Evolutionary conservation across 495 filamentous ascomycete genomes (phyloP).

Genomic region (Evansstolkia leycettana): DNA sequence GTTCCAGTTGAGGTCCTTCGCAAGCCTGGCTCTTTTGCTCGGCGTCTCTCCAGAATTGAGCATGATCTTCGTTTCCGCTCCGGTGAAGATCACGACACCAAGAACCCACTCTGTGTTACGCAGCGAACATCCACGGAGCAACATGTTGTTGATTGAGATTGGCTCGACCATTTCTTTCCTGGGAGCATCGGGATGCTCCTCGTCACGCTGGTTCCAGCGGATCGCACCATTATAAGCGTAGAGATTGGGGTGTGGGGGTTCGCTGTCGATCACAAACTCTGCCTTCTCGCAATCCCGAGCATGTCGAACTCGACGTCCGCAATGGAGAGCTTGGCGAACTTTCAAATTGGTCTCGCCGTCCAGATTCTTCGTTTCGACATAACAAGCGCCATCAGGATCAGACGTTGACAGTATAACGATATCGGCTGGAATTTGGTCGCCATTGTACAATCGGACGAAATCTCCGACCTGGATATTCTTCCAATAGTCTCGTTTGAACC

Average conservation of each 20-base stretch:
- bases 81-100: conserved; percentile 93
- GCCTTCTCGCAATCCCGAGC: conserved; percentile 83
- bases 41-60: conserved; percentile 97
- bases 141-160: conserved; percentile 85
- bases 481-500: conserved; percentile 89
- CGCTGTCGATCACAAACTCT: conserved; percentile 82
- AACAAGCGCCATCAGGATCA: conserved; percentile 88
- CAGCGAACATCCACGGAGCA: conserved; percentile 85
- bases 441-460: conserved; percentile 92
- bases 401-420: conserved; percentile 93
- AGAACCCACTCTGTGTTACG: conserved; percentile 96
- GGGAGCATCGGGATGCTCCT: conserved; percentile 43
- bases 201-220: conserved; percentile 69
- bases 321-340: conserved; percentile 81
- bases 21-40: conserved; percentile 82
- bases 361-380: conserved; percentile 95
- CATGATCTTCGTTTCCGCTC: conserved; percentile 98
- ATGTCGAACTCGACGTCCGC: conserved; percentile 72
- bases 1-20: conserved; percentile 90
- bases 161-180: conserved; percentile 78
- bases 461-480: conserved; percentile 94
- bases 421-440: conserved; percentile 92
- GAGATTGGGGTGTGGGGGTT: conserved; percentile 81
- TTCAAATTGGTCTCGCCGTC: conserved; percentile 98
- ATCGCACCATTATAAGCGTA: conserved; percentile 87